Evolutionary conservation across 345 rosid species (phyloP).

Genomic region (Psidium guajava): DNA sequence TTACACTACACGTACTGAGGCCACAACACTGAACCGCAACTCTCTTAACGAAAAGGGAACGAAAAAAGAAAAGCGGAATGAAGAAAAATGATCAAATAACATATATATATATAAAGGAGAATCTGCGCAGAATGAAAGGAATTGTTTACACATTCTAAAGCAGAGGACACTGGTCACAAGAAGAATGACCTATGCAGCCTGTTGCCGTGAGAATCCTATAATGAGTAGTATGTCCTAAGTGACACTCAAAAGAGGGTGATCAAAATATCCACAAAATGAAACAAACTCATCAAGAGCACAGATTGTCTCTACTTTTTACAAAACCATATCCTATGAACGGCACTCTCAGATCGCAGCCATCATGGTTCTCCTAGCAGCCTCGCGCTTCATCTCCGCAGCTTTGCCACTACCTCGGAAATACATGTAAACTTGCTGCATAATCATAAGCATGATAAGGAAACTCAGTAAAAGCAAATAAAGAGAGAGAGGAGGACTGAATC

Average conservation of each 20-base stretch:
- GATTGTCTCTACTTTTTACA: background rate
- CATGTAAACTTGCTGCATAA: conserved; percentile 77
- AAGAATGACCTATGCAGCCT: background rate
- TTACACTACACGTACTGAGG: background rate
- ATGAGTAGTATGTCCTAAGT: background rate
- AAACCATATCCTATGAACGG: background rate
- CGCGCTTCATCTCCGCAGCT: conserved; percentile 40
- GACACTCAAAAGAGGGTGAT: background rate
- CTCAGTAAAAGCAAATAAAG: background rate
- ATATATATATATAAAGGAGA: background rate
- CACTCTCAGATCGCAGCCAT: conserved; percentile 8
- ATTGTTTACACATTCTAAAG: background rate
- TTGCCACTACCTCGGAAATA: conserved; percentile 49
- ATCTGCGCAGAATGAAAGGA: background rate
- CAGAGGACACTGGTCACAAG: background rate
- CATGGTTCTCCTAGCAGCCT: conserved; percentile 35
- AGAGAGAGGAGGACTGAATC: background rate
- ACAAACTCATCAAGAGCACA: background rate
- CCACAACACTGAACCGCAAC: background rate
- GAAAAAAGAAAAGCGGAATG: background rate
- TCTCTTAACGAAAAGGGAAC: background rate
- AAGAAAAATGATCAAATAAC: background rate
- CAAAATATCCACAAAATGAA: background rate
- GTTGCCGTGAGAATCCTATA: background rate
- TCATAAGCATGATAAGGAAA: background rate